Base-by-base conservation (phyloP, 1,284 basidiomycete genomes). In the Fomitopsis palustris region DNA sequence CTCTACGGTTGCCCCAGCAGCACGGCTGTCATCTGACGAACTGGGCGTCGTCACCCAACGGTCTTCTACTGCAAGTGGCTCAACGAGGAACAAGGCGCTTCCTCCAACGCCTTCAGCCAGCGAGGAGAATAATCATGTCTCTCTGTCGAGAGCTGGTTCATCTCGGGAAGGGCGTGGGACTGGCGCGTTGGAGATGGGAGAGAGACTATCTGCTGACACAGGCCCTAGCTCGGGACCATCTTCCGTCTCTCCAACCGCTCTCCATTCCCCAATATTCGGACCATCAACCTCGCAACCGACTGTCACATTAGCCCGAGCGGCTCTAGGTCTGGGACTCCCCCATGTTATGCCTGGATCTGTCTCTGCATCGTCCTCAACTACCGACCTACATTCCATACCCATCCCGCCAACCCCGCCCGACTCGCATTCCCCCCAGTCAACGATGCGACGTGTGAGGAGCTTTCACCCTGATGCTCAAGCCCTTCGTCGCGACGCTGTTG, bases 11-110 rank as follows among this genome's bases (percentile, higher is more conserved):
- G 31, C 66, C 70, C 27, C 71, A 33, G 53, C 65, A 25, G 55
- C 60, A 38, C 56, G 62, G 42, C 62, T 60, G 37, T 67, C 63
- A 23, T 62, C 68, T 56, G 72, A 72, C 60, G 72, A 77, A 58
- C 61, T 70, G 33, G 70, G 72, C 41, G 27, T 66, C 5, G 61
- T 70, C 57, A 23, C 45, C 25, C 55, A 58, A 42, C 62, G 55
- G 41, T 53, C 53, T 37, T 47, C 69, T 56, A 41, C 64, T 58
- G 53, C 69, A 62, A 54, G 60, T 45, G 69, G 70, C n/a, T 62
- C 75, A 37, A 67, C 73, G 57, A 67, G 81, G 39, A 82, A 90
- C 65, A 90, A 90, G 69, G 84, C 83, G 12, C 79, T 90, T 25
- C 88, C 88, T 47, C 86, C 86, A 2, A 86, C 81, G 2, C 89